Evolutionary conservation across 257 asterid genomes (phyloP).

Genomic region (Penstemon barbatus): DNA sequence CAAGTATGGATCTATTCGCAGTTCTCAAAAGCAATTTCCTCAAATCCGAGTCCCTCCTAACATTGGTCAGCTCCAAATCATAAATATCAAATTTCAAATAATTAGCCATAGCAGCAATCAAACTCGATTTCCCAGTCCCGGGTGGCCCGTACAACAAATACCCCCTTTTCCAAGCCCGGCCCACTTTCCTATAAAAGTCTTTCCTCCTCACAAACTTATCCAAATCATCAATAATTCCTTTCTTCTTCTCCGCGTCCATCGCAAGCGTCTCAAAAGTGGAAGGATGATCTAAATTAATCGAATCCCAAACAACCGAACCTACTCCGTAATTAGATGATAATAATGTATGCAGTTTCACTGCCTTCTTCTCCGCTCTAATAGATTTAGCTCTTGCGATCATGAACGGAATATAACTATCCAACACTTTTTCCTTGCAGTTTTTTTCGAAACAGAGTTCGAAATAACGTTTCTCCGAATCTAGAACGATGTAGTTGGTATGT

Average conservation of each 20-base stretch:
- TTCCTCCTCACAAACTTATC: slow-evolving; percentile 63
- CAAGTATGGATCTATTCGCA: slow-evolving; percentile 58
- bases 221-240: slow-evolving; percentile 44
- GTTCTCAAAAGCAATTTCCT: slow-evolving; percentile 64
- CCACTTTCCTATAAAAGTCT: slow-evolving; percentile 65
- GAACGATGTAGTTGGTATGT: slow-evolving; percentile 3
- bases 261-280: slow-evolving; percentile 71
- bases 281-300: slow-evolving; percentile 66
- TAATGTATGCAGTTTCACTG: slow-evolving; percentile 49
- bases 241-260: slow-evolving; percentile 46
- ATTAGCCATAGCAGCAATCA: slow-evolving; percentile 78
- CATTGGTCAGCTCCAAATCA: slow-evolving; percentile 59
- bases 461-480: slow-evolving; percentile 39
- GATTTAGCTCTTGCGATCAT: slow-evolving; percentile 42
- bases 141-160: slow-evolving; percentile 79
- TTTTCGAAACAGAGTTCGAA: slow-evolving; percentile 60
- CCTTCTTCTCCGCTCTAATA: slow-evolving; percentile 40
- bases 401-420: slow-evolving; percentile 52
- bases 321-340: neutral
- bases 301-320: slow-evolving; percentile 44
- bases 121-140: slow-evolving; percentile 74
- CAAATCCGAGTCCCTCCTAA: slow-evolving; percentile 59
- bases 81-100: slow-evolving; percentile 68
- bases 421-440: slow-evolving; percentile 37
- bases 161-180: slow-evolving; percentile 83